Base-by-base conservation (phyloP, 441 rosid species). In the Macaranga tanarius region DNA sequence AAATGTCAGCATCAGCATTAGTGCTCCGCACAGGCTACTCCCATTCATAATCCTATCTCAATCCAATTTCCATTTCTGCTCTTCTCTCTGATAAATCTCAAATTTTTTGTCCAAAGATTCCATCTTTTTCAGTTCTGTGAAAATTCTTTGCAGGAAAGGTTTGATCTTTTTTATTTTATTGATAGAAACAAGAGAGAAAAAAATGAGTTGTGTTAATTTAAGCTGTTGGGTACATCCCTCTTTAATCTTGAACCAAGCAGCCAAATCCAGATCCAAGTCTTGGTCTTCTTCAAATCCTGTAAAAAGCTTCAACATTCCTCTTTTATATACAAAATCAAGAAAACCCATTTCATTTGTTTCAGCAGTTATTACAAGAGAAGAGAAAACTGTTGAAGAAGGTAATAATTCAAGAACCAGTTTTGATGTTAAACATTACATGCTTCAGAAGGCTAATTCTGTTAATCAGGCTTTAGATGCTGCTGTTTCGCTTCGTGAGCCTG, bases 381-480 rank as follows among this genome's bases (percentile, higher is more conserved):
- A 84, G 66, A 75, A 80, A 26, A 62, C 79, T 52, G 57, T 34
- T 34, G 38, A 34, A 34, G 38, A 34, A 34, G 38, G 72, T n/a
- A 77, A 34, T 34, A 7, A 51, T 51, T 51, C 55, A 17, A 51
- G 55, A 0, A 78, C 86, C 62, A 34, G 81, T 52, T 90, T 92
- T 72, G 89, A 92, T 86, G 90, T 94, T 86, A 83, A 83, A 73
- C 70, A 86, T 20, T 89, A 92, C 83, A 87, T 92, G 87, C 44
- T 81, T 34, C 67, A 71, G 10, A 95, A 85, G 77, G 91, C 87
- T 4, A 76, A 52, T 50, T 62, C 84, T 5, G 85, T 92, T 48
- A 89, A 89, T 75, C 89, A 79, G 59, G 97, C 97, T 13, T 68
- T 95, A 3, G 93, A 87, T 17, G 71, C 79, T 1, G 83, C 93